Evolutionary conservation across 306 rosid species (phyloP), one percentile per base, ranked within the genome.

Genomic region (Macrotyloma uniflorum): DNA sequence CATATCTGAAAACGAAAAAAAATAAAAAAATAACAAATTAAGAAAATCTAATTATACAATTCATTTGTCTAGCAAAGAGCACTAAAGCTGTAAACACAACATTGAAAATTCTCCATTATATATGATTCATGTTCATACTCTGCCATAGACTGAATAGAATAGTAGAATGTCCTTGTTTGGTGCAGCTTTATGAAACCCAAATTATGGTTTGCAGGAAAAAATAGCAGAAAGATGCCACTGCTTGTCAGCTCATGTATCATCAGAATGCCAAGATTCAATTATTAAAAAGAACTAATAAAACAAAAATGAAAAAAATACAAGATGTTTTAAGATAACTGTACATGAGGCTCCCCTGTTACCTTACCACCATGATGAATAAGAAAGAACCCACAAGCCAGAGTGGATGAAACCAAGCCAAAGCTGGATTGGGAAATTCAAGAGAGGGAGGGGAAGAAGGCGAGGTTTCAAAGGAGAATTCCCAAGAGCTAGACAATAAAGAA

Each of bases 1-100:
- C 79, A 84, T 83, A 43, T 93, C 96, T 88, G 89, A 47, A 81
- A 57, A n/a, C n/a, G 47, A 18, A 30, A 50, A 54, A 40, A 10
- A 54, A 22, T 54, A 54, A 51, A 54, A 20, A 20, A 53, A 54
- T 10, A 20, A 54, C 24, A 32, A 3, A 42, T 42, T 42, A 11
- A 42, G 11, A 40, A 42, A 42, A 42, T 11, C 0, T 12, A 42
- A 42, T 42, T 12, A 42, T 42, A 42, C 43, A 9, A 38, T 11
- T 42, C 13, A 10, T 10, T 42, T 42, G 15, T 12, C 0, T 11
- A 12, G 4, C 15, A 42, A 42, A 42, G 47, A 3, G 47, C 16
- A 42, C 15, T 11, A 42, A 42, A 11, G 47, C 16, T 42, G 47
- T 42, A 42, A 42, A 12, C 47, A 11, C 47, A 3, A 42, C 12